Percentiles rank a stretch among this genome's conserved stretches.
Evolutionary conservation across 768 basidiomycete genomes (phyloP).

Genomic region (Collybia nuda): DNA sequence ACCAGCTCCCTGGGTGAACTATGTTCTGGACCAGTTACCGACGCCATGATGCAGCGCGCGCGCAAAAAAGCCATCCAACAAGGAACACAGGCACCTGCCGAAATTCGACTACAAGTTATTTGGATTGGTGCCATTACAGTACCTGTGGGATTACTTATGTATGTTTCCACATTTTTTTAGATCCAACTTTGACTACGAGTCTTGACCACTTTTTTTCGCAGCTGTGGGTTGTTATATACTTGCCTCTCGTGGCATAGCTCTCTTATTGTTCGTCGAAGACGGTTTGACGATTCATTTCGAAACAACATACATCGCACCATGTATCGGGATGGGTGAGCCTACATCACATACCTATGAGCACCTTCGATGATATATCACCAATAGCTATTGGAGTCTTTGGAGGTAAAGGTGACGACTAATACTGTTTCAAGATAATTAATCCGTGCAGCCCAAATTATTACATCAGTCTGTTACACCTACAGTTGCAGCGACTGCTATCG

Average conservation of each 20-base stretch:
- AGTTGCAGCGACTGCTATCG: conserved; percentile 39
- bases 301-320: too few relatives aligned
- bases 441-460: conserved; percentile 30
- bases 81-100: conserved; percentile 24
- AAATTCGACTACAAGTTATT: conserved; percentile 36
- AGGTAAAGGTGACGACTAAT: conserved; percentile 16
- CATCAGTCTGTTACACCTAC: conserved; percentile 37
- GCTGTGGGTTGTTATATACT: conserved; percentile 3
- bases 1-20: conserved; percentile 31
- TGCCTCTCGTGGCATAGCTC: not conserved
- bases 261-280: conserved; percentile 17
- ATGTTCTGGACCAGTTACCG: conserved; percentile 35
- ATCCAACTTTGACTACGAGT: too few relatives aligned
- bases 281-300: conserved; percentile 28
- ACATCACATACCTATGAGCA: not conserved
- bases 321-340: conserved; percentile 32
- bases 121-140: conserved; percentile 36
- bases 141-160: conserved; percentile 34
- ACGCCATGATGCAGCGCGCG: conserved; percentile 33
- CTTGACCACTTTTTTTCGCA: too few relatives aligned
- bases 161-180: not conserved
- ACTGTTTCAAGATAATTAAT: too few relatives aligned
- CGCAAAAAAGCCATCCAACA: conserved; percentile 22
- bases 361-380: not conserved
- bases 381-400: conserved; percentile 36